Percentiles rank a stretch among this genome's conserved stretches.
These are phyloP conservation scores for Hypoxylon rubiginosum DNA, from an alignment of 2,329 filamentous ascomycete species.

Conservation along the genomic window DNA sequence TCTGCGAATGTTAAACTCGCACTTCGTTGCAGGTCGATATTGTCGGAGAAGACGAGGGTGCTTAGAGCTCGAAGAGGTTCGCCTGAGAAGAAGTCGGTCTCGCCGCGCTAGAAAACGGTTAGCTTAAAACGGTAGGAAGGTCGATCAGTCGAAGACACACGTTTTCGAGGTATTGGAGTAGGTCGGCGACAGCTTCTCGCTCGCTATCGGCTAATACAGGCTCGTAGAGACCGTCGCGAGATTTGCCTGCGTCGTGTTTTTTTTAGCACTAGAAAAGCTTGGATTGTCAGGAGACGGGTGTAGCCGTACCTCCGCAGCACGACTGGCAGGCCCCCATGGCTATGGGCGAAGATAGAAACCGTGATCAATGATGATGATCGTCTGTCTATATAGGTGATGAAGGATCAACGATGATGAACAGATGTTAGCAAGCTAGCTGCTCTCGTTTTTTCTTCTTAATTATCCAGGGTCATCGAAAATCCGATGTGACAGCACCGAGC, in stretches of 20 bases:
- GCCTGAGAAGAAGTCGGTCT: slow-evolving; percentile 98
- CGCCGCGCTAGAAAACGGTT: slow-evolving; percentile 76
- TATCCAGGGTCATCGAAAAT: slow-evolving; percentile 18
- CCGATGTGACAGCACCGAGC: slow-evolving; percentile 1
- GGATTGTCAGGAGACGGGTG: slow-evolving; percentile 21
- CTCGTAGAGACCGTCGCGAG: slow-evolving; percentile 86
- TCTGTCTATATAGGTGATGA: slow-evolving; percentile 32
- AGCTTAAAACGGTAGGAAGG: slow-evolving; percentile 42
- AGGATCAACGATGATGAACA: slow-evolving; percentile 18
- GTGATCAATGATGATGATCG: slow-evolving; percentile 34
- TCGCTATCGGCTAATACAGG: slow-evolving; percentile 94
- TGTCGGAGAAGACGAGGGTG: slow-evolving; percentile 97
- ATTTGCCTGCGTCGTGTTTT: slow-evolving; percentile 68
- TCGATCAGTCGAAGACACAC: slow-evolving; percentile 65
- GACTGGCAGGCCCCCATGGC: slow-evolving; percentile 54
- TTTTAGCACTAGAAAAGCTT: slow-evolving; percentile 49
- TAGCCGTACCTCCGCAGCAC: slow-evolving; percentile 54
- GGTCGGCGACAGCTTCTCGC: slow-evolving; percentile 94
- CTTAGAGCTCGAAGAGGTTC: slow-evolving; percentile 93
- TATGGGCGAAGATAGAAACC: slow-evolving; percentile 37
- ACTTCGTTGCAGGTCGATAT: slow-evolving; percentile 96
- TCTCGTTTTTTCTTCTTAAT: slow-evolving; percentile 11
- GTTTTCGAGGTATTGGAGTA: slow-evolving; percentile 96
- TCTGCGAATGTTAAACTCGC: slow-evolving; percentile 98
- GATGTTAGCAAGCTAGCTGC: slow-evolving; percentile 9